Conservation (phyloP, 1,284 basidiomycete genomes). For the Naganishia sp. region DNA sequence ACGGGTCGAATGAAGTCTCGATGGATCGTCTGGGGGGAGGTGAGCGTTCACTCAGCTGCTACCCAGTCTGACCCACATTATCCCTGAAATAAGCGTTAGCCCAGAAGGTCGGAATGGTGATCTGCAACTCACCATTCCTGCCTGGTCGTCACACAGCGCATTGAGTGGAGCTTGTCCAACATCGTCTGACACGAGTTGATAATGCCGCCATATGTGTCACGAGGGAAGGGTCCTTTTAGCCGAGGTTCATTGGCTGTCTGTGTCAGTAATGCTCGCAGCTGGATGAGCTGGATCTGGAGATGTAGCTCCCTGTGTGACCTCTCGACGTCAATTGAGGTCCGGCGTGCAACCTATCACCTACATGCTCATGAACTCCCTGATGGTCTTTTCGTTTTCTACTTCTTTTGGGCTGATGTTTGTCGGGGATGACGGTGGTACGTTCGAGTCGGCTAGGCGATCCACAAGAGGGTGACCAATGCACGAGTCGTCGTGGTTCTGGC, state of each 20-base stretch:
- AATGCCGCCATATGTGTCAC: slow-evolving; percentile 74
- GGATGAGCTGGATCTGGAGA: slow-evolving; percentile 83
- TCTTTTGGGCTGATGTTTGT: background rate
- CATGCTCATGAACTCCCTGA: slow-evolving; percentile 88
- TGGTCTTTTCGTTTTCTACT: slow-evolving; percentile 41
- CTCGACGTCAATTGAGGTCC: slow-evolving; percentile 15
- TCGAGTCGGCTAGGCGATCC: background rate
- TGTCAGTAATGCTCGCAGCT: slow-evolving; percentile 74
- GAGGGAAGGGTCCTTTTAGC: slow-evolving; percentile 90
- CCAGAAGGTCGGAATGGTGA: background rate
- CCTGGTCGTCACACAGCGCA: slow-evolving; percentile 90
- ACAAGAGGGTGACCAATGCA: slow-evolving; percentile 31
- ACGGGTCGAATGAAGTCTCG: slow-evolving; percentile 86
- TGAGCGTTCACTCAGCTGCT: slow-evolving; percentile 47
- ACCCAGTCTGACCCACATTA: slow-evolving; percentile 34
- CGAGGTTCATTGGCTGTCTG: slow-evolving; percentile 92
- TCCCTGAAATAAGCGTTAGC: slow-evolving; percentile 35
- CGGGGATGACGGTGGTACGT: slow-evolving; percentile 1
- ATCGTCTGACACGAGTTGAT: slow-evolving; percentile 85
- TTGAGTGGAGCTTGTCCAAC: slow-evolving; percentile 84
- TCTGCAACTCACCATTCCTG: slow-evolving; percentile 74
- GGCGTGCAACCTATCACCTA: slow-evolving; percentile 50
- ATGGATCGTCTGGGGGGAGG: slow-evolving; percentile 56
- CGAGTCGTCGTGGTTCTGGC: slow-evolving; percentile 34
- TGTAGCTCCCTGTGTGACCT: slow-evolving; percentile 75